Evolutionary conservation across 805 yeast species (phyloP), one percentile per base, ranked within the genome.

Genomic region (Cyberlindnera euphorbiiphila): DNA sequence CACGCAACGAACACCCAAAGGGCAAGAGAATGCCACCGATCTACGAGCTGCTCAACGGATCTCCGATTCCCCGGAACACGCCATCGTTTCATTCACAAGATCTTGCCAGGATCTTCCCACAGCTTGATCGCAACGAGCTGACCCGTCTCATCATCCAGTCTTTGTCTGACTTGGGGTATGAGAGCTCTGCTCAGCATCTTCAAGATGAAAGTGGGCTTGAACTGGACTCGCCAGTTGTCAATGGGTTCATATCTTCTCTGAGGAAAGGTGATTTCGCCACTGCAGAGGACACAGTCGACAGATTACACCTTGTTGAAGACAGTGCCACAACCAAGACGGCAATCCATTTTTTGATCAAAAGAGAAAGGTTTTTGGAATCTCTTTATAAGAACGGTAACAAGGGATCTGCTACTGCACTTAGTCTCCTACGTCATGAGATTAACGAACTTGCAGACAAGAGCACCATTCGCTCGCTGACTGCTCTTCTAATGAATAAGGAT

Each of bases 131-230:
- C 15, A 44, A 43, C 15, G 73, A 75, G 48, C 58, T 74, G 15
- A 66, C 76, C 3, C 64, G 75, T 34, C 56, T 76, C 20, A 51
- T 76, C 27, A 67, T 75, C 25, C 78, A 75, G 45, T 58, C 76
- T 1, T 52, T 76, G 34, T 57, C 60, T 25, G 80, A 74, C 40
- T 43, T 76, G 40, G 79, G 79, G 5, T 74, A 69, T 47, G 39
- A 50, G 4, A 46, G 56, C 3, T 53, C 74, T 0, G 69, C 76
- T 0, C 42, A 54, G 4, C 36, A 46, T 4, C 54, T 76, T 27
- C 69, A 68, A 40, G 41, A 53, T 5, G 76, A 72, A 48, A 60
- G 65, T 41, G 66, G 67, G 8, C 40, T 64, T 19, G 56, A 59
- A 36, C 54, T 65, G 6, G 76, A 72, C 43, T 61, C 74, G 1